A percentile compares a stretch with the other conserved stretches of the same genome.
phyloP scores from a whole-genome alignment of 192 early-diverging fungal genomes.

The Umbelopsis isabellina region DNA sequence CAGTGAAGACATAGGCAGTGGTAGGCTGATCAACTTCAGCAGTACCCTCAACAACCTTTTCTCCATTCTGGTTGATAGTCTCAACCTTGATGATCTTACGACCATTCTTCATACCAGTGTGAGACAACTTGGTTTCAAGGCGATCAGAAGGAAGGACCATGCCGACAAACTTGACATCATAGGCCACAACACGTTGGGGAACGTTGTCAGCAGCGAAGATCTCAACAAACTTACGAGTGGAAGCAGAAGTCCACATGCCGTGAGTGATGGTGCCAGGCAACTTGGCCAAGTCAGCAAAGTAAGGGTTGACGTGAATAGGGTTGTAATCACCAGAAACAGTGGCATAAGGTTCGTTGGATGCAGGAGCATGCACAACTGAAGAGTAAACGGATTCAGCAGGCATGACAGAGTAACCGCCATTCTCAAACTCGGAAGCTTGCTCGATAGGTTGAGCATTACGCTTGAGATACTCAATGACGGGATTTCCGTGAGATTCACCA shows the following conservation, averaged over 20 bases:
- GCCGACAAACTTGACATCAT: conserved; percentile 85
- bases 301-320: conserved; percentile 95
- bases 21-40: conserved; percentile 94
- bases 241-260: conserved; percentile 97
- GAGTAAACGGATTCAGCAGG: conserved; percentile 82
- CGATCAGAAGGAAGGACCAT: conserved; percentile 94
- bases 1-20: conserved; percentile 93
- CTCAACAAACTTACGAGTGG: conserved; percentile 94
- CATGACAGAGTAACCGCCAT: conserved; percentile 92
- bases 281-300: conserved; percentile 89
- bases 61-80: conserved; percentile 85
- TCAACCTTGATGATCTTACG: conserved; percentile 93
- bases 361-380: conserved; percentile 84
- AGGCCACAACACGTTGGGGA: conserved; percentile 85
- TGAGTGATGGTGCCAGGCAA: conserved; percentile 95
- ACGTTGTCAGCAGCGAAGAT: conserved; percentile 93
- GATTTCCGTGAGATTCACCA: conserved; percentile 80
- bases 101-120: conserved; percentile 96
- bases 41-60: conserved; percentile 82
- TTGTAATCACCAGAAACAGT: conserved; percentile 89
- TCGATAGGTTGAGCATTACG: conserved; percentile 86
- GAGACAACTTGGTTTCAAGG: conserved; percentile 87
- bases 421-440: conserved; percentile 87
- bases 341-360: conserved; percentile 89
- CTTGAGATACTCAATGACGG: conserved; percentile 87